phyloP scores from a whole-genome alignment of 345 rosid genomes.

The Excoecaria agallocha region DNA sequence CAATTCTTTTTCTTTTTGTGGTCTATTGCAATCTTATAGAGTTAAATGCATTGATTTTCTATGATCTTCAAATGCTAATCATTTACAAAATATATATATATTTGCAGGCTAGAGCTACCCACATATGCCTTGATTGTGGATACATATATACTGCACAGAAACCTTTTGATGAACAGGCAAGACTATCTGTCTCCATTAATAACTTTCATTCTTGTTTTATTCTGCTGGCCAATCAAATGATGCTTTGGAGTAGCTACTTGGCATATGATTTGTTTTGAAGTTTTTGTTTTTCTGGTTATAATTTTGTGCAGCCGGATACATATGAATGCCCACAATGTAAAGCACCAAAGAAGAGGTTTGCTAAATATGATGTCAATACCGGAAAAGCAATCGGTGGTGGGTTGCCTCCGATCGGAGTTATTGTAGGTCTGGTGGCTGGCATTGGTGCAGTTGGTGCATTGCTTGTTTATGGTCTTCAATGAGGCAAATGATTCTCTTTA shows the following conservation, averaged over 20 bases:
- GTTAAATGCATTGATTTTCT: background rate
- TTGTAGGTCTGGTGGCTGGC: slow-evolving; percentile 75
- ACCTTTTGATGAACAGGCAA: slow-evolving; percentile 86
- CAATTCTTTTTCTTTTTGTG: no score
- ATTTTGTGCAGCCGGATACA: slow-evolving; percentile 64
- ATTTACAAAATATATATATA: background rate
- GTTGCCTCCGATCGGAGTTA: slow-evolving; percentile 86
- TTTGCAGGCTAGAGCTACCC: slow-evolving; percentile 84
- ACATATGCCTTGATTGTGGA: slow-evolving; percentile 96
- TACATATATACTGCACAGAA: slow-evolving; percentile 72
- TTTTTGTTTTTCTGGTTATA: background rate
- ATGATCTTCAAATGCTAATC: background rate
- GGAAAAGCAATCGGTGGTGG: slow-evolving; percentile 91
- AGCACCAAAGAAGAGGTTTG: slow-evolving; percentile 95
- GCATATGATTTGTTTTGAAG: background rate
- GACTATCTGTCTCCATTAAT: background rate
- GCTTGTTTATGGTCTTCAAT: slow-evolving; percentile 91
- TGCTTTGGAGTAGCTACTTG: background rate
- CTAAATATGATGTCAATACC: slow-evolving; percentile 69
- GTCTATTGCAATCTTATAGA: background rate
- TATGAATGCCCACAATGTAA: slow-evolving; percentile 85
- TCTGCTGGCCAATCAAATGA: background rate
- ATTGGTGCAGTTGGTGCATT: slow-evolving; percentile 82
- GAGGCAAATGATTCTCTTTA: no score
- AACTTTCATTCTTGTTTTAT: no score